A percentile compares a stretch with the other conserved stretches of the same genome.
Conservation (phyloP, 1,284 basidiomycete species). For the Malassezia arunalokei region DNA sequence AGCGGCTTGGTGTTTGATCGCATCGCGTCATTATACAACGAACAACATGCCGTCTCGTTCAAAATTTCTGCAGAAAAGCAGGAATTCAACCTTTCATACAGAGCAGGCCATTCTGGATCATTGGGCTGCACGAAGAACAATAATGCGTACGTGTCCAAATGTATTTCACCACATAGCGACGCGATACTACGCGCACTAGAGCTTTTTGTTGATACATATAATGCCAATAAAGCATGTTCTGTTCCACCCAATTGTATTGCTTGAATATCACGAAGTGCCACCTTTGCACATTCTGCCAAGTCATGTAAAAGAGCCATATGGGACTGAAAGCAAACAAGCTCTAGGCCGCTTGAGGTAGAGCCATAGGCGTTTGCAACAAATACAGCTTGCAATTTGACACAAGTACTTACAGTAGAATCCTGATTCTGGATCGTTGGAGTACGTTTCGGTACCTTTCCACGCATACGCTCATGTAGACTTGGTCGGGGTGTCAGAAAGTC, state of each 20-base stretch:
- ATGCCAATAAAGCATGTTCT: neutral
- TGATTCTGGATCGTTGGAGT: too few species aligned
- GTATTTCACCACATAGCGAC: neutral
- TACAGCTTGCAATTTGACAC: neutral
- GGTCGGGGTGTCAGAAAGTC: conserved; percentile 1
- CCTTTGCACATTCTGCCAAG: neutral
- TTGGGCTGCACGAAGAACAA: neutral
- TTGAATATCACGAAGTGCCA: conserved; percentile 9
- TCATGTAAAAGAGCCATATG: conserved; percentile 6
- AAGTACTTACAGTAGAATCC: neutral
- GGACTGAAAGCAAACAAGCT: conserved; percentile 6
- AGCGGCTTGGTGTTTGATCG: neutral
- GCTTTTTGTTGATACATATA: neutral
- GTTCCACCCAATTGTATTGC: conserved; percentile 2
- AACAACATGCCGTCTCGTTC: neutral
- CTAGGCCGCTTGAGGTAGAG: neutral
- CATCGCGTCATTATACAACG: neutral
- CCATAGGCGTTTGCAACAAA: neutral
- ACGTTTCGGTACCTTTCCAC: neutral
- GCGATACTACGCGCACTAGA: neutral
- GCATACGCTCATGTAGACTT: conserved; percentile 10
- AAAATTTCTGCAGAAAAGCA: neutral
- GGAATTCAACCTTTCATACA: neutral
- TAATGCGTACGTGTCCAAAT: neutral
- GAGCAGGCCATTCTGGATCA: neutral